Percentiles rank a stretch among this genome's conserved stretches.
phyloP scores from a whole-genome alignment of 1,284 basidiomycete species.

The Tilletia setariae region DNA sequence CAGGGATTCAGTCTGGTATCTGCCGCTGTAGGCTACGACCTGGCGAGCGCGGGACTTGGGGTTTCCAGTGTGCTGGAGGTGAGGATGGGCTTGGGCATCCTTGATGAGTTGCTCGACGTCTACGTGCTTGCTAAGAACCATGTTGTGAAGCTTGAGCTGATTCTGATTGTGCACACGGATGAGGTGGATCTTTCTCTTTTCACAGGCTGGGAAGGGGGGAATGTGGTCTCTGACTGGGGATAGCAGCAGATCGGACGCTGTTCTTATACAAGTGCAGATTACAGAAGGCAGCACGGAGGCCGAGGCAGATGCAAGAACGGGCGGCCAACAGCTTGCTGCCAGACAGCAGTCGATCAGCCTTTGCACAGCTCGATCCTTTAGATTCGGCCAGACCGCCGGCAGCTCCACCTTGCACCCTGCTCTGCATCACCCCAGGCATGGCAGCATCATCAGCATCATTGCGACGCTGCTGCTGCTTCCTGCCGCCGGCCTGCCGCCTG shows the following conservation, averaged over 20 bases:
- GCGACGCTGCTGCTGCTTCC: no score
- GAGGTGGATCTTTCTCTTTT: background rate
- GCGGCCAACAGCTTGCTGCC: no score
- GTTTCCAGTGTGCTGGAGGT: slow-evolving; percentile 28
- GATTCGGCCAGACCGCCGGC: no score
- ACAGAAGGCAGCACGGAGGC: no score
- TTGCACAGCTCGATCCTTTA: no score
- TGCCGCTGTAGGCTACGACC: slow-evolving; percentile 35
- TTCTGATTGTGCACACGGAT: background rate
- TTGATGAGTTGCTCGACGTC: slow-evolving; percentile 44
- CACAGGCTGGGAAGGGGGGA: background rate
- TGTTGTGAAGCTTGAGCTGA: slow-evolving; percentile 17
- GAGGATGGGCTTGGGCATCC: slow-evolving; percentile 41
- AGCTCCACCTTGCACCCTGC: no score
- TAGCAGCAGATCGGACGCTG: background rate
- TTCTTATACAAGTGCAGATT: no score
- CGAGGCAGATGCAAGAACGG: no score
- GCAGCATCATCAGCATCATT: no score
- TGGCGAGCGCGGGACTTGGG: slow-evolving; percentile 20
- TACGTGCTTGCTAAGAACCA: slow-evolving; percentile 48
- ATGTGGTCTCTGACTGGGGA: background rate
- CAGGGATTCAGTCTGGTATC: slow-evolving; percentile 45
- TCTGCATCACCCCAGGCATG: no score
- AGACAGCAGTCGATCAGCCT: no score
- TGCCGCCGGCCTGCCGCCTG: no score